phyloP scores from a whole-genome alignment of 169 alveolate species.

The Cryptosporidium sp. region DNA sequence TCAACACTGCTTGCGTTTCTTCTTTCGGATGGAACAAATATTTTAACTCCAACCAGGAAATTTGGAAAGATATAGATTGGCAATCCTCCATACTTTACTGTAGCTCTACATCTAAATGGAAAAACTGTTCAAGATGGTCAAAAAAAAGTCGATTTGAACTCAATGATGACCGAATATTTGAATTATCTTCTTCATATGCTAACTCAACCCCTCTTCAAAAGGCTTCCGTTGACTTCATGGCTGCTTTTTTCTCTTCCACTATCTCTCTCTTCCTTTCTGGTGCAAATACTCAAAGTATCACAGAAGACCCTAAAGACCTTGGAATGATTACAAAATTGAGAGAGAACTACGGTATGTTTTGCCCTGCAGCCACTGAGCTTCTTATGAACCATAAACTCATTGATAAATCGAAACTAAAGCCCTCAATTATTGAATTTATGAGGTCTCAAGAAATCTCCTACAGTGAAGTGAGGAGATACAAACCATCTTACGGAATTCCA shows the following conservation, averaged over 20 bases:
- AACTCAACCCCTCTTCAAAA: constrained; percentile 35
- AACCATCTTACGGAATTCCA: constrained; percentile 41
- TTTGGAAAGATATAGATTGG: constrained; percentile 27
- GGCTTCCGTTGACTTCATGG: constrained; percentile 48
- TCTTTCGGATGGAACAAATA: constrained; percentile 49
- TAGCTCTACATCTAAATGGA: constrained; percentile 55
- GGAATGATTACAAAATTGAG: constrained; percentile 12
- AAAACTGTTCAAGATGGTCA: constrained; percentile 28
- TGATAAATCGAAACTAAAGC: too few species aligned
- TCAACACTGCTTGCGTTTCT: constrained; percentile 59
- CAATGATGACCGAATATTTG: background rate
- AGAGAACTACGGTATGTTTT: constrained; percentile 3
- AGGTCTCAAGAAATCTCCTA: constrained; percentile 31
- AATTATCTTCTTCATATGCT: background rate
- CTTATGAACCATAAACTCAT: background rate
- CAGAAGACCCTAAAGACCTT: constrained; percentile 35
- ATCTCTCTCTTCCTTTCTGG: constrained; percentile 41
- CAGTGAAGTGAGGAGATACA: constrained; percentile 18
- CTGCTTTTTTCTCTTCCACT: constrained; percentile 34
- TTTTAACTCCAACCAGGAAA: constrained; percentile 3
- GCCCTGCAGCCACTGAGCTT: constrained; percentile 40
- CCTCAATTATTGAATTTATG: background rate
- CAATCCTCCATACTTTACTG: constrained; percentile 32
- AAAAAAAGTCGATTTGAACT: background rate
- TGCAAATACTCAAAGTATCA: constrained; percentile 7